Base-by-base conservation (phyloP, 257 asterid species). In the Solanum etuberosum region DNA sequence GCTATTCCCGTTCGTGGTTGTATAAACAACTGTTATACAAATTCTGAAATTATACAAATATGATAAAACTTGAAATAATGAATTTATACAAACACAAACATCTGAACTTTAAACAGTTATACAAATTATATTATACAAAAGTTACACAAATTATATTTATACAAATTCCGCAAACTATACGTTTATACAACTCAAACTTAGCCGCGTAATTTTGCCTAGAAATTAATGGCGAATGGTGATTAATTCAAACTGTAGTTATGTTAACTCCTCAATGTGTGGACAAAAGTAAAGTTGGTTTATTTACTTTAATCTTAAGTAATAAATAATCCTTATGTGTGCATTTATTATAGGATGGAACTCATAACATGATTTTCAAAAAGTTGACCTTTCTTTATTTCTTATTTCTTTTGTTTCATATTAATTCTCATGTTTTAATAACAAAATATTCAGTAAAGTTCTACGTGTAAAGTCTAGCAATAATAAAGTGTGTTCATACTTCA, bases 11-110 rank as follows among this genome's bases (percentile, higher is more conserved):
- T 54, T 37, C n/a, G 10, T 54, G 1, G 61, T 54, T 18, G n/a
- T 54, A 54, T 54, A 18, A 51, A 54, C 61, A 18, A 18, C 1
- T 54, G 10, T 54, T 18, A 18, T 54, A 18, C 3, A 54, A 18
- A 54, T 54, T 51, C 0, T 0, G 3, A 0, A 18, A 18, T 1
- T 54, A 54, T 6, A 54, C n/a, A 18, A 54, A 18, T 54, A 18
- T 54, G 4, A 7, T 18, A 54, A 54, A 16, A 18, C n/a, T 54
- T 20, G n/a, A 54, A 18, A 18, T 54, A 54, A 54, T 18, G 3
- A 54, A 54, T 54, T 54, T 54, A 54, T 18, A 54, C 10, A 54
- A 18, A 54, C 9, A 54, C 4, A 18, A 54, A 54, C 10, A 54
- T 54, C 10, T 54, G 1, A 54, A 3, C n/a, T 54, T 54, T 54